These are phyloP conservation scores for Talaromyces funiculosus DNA, from an alignment of 2,329 filamentous ascomycete genomes.

Conservation along the genomic window DNA sequence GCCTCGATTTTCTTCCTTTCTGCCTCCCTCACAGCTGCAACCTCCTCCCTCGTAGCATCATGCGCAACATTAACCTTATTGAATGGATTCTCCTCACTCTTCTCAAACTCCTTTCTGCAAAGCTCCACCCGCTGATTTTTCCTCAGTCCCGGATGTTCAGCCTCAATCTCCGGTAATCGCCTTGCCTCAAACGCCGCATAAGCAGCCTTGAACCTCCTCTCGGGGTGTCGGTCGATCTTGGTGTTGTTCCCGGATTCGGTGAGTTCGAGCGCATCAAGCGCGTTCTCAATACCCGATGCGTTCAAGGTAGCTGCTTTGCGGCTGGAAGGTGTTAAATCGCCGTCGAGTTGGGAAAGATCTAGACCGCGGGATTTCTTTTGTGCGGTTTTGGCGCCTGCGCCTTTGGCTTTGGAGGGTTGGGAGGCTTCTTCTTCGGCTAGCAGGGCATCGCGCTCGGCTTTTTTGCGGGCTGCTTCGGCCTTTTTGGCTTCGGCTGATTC, in stretches of 20 bases:
- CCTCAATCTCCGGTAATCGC: slow-evolving; percentile 76
- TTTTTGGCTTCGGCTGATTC: slow-evolving; percentile 80
- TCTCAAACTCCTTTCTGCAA: slow-evolving; percentile 89
- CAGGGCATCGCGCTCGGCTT: slow-evolving; percentile 82
- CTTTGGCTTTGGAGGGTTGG: slow-evolving; percentile 57
- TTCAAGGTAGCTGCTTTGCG: slow-evolving; percentile 58
- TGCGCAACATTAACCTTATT: slow-evolving; percentile 74
- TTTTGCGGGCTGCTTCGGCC: slow-evolving; percentile 76
- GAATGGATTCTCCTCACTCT: slow-evolving; percentile 90
- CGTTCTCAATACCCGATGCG: slow-evolving; percentile 87
- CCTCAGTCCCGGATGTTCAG: slow-evolving; percentile 72
- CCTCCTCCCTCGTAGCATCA: slow-evolving; percentile 73
- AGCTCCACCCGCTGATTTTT: slow-evolving; percentile 78
- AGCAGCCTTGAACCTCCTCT: slow-evolving; percentile 80
- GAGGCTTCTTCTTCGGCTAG: slow-evolving; percentile 75
- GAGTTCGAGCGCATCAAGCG: slow-evolving; percentile 76
- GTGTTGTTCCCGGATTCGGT: slow-evolving; percentile 51
- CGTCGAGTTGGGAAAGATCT: slow-evolving; percentile 69
- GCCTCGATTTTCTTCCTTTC: slow-evolving; percentile 72
- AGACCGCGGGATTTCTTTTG: slow-evolving; percentile 60
- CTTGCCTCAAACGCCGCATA: slow-evolving; percentile 77
- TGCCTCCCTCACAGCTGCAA: slow-evolving; percentile 57
- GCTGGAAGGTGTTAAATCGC: slow-evolving; percentile 34
- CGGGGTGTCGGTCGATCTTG: slow-evolving; percentile 83
- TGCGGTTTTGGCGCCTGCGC: slow-evolving; percentile 46